These are phyloP conservation scores for Pseudogymnoascus sp. DNA, from an alignment of 2,329 filamentous ascomycete genomes.

Conservation along the genomic window DNA sequence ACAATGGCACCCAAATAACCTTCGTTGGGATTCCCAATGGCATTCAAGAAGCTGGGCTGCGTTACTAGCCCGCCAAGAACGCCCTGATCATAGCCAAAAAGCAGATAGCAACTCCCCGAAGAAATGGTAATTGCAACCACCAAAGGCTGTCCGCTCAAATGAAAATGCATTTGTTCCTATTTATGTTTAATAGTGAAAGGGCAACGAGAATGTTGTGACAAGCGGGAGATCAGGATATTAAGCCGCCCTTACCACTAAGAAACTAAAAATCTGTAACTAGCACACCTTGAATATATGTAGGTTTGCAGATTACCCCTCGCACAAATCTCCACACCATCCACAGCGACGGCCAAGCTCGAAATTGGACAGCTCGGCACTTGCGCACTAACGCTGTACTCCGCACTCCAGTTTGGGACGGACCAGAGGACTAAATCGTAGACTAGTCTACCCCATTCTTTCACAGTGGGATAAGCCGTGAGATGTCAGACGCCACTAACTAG, in stretches of 20 bases:
- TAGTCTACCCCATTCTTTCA: not conserved
- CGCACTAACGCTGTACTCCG: not conserved
- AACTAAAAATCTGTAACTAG: not conserved
- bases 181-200: not conserved
- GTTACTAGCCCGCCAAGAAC: slow-evolving; percentile 34
- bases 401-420: not conserved
- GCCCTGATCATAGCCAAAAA: slow-evolving; percentile 40
- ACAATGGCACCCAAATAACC: slow-evolving; percentile 38
- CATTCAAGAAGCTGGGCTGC: slow-evolving; percentile 31
- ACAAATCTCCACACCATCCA: not conserved
- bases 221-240: not conserved
- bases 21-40: slow-evolving; percentile 33
- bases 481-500: not conserved
- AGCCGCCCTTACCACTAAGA: not conserved
- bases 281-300: not conserved
- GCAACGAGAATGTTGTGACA: not conserved
- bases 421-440: not conserved
- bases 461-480: not conserved
- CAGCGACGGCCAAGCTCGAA: not conserved
- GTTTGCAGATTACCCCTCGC: not conserved
- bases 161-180: not conserved
- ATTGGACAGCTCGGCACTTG: not conserved
- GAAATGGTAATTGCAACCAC: slow-evolving; percentile 52
- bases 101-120: slow-evolving; percentile 53
- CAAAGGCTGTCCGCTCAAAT: not conserved